These are phyloP conservation scores for Lecanicillium sp. DNA, from an alignment of 2,329 filamentous ascomycete species.

Conservation along the genomic window DNA sequence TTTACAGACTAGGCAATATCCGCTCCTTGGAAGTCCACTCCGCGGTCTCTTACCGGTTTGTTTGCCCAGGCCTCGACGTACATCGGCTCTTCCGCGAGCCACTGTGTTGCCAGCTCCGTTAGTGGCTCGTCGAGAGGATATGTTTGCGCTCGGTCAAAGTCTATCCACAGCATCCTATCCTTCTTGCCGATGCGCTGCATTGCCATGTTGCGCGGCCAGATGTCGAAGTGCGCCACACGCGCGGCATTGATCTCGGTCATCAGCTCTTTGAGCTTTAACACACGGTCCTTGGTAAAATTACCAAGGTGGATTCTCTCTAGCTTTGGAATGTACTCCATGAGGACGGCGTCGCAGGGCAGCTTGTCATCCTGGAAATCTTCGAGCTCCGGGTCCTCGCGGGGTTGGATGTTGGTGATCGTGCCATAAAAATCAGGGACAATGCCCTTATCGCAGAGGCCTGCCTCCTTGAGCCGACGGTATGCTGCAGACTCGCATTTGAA, in stretches of 20 bases:
- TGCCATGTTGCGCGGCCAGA: not conserved
- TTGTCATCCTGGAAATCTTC: not conserved
- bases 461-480: not conserved
- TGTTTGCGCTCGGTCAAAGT: slow-evolving; percentile 5
- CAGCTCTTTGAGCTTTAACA: not conserved
- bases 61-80: too few species aligned
- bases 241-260: not conserved
- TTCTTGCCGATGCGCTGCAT: not conserved
- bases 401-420: not conserved
- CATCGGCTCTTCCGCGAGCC: too few species aligned
- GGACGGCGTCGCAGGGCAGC: not conserved
- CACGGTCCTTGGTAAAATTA: not conserved
- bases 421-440: slow-evolving; percentile 7
- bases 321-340: slow-evolving; percentile 7
- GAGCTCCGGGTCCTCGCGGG: not conserved
- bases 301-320: not conserved
- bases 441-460: not conserved
- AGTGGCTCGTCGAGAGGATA: too few species aligned
- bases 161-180: slow-evolving; percentile 1
- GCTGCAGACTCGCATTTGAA: not conserved
- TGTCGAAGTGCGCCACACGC: not conserved
- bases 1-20: too few species aligned
- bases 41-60: too few species aligned
- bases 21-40: too few species aligned
- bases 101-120: too few species aligned